Evolutionary conservation across 257 asterid genomes (phyloP), one percentile per base, ranked within the genome.

Genomic region (Solanum ossicruentum): DNA sequence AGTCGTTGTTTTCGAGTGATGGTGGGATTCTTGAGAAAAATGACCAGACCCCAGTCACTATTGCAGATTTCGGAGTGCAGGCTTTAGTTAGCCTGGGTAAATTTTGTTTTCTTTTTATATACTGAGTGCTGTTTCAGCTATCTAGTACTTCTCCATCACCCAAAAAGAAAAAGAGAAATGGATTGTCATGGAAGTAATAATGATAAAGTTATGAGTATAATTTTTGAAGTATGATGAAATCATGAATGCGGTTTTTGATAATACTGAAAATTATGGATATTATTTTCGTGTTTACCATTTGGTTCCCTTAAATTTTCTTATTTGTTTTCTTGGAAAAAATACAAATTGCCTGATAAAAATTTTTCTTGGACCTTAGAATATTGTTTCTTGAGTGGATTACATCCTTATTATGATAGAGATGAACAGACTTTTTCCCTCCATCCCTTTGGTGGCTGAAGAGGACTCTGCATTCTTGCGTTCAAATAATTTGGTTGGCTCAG

Each of bases 61-160:
- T 94, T 86, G 98, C 99, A 43, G 99, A 96, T 89, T 96, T 95
- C 84, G 99, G 98, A 79, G 99, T 95, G 87, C 99, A 96, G 88
- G 99, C 98, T 85, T 95, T 96, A 66, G 89, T 96, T 86, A 96
- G 99, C 90, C 88, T 95, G 85, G 99, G 99, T 96, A 91, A 84
- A 72, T 23, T 83, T 60, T 84, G 63, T 17, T 28, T 63, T 66
- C 43, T 41, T 43, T 28, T 80, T 26, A 20, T 51, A 55, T 56
- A 67, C 71, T 47, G 60, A 47, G 1, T 58, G 66, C 15, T 20
- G 17, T 51, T 52, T 78, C 49, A 78, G 65, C 65, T 78, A 52
- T 78, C 83, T 78, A 28, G 41, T 78, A 78, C 83, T 16, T 52
- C 26, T 17, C 65, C 82, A 75, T 28, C 26, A 77, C 63, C 52